Evolutionary conservation across 2,329 filamentous ascomycete species (phyloP), one percentile per base, ranked within the genome.

Genomic region (Beauveria sp.): DNA sequence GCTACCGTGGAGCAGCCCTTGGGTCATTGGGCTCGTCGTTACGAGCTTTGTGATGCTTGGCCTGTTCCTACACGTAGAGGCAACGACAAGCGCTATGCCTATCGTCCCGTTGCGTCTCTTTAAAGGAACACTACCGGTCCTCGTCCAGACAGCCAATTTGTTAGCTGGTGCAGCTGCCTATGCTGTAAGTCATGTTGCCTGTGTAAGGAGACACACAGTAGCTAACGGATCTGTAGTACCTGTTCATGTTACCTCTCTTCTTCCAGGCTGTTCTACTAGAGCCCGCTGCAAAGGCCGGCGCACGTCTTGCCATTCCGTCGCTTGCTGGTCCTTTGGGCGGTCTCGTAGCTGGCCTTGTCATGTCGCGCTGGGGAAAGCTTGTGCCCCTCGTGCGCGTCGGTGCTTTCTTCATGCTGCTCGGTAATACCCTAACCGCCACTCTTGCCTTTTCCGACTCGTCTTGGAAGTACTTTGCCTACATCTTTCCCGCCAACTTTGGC

Each of bases 221-320:
- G 60, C 43, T 62, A 42, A 64, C 42, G 0, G 14, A 49, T 1
- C 1, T 26, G 5, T 49, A 82, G 79, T 83, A 89, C 65, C 76
- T 89, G 18, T 90, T 90, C 74, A 87, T 88, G 68, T 79, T 88
- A 0, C 88, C 88, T 0, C 75, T 90, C 5, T 90, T 88, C 74
- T 90, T 89, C 69, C 86, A 89, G 66, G 84, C 84, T 0, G 84
- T 89, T 7, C 78, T 88, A 3, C 73, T 84, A 2, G 86, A 89
- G 63, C 83, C 83, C 0, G 83, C 88, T 0, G 85, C 86, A 0
- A 78, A 79, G 16, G 87, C 88, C 0, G 87, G 88, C 1, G 79
- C 85, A 6, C 81, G 87, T 1, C 80, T 90, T 7, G 81, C 85
- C 0, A 81, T 86, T 1, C 84, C 87, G 1, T 87, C 85, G 0